Conservation (phyloP, 257 asterid genomes). For the Solanum pennellii region DNA sequence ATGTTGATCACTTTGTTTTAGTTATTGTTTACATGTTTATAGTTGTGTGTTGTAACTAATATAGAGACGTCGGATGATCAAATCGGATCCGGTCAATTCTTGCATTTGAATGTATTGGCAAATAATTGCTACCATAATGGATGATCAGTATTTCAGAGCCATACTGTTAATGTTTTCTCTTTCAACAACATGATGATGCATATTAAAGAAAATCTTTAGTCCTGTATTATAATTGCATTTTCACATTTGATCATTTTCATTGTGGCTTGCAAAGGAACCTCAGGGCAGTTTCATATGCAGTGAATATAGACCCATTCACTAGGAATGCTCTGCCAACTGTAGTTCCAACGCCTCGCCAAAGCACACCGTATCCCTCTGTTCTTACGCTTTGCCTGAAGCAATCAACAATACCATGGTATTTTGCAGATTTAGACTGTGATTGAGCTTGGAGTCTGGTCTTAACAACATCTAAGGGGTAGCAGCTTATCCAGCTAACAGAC, state of each 20-base stretch:
- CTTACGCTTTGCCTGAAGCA: constrained; percentile 39
- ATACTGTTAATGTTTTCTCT: neutral
- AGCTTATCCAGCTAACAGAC: constrained; percentile 61
- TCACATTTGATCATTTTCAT: constrained; percentile 14
- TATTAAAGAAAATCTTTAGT: neutral
- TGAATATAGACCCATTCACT: constrained; percentile 56
- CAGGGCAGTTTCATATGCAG: constrained; percentile 63
- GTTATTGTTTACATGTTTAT: neutral
- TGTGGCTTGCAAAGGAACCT: constrained; percentile 22
- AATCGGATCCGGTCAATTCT: neutral
- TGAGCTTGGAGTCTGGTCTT: constrained; percentile 71
- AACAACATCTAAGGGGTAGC: constrained; percentile 68
- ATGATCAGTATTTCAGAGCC: neutral
- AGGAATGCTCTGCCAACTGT: constrained; percentile 62
- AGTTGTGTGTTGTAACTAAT: neutral
- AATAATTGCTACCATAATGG: neutral
- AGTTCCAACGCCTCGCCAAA: constrained; percentile 76
- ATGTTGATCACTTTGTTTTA: neutral
- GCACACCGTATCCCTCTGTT: constrained; percentile 41
- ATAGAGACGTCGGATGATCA: neutral
- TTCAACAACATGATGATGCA: neutral
- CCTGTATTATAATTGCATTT: constrained; percentile 3
- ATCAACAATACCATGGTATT: constrained; percentile 41
- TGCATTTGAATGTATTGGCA: neutral
- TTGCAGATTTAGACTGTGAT: constrained; percentile 9